phyloP scores from a whole-genome alignment of 306 rosid genomes.

The Malus sieversii region DNA sequence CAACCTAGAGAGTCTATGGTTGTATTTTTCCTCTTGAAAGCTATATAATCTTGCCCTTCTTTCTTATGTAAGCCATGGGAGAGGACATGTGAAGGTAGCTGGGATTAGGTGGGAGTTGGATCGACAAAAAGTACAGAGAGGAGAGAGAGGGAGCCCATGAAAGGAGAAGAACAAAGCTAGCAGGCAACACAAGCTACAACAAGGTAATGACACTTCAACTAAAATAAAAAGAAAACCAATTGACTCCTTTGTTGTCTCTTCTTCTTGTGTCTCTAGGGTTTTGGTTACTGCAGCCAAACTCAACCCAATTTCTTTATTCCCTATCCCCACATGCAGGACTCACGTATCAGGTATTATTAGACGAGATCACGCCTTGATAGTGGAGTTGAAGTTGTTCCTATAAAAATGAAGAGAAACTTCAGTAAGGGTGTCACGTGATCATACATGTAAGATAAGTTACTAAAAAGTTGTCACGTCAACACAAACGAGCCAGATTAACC shows the following conservation, averaged over 20 bases:
- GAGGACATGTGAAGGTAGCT: conserved; percentile 12
- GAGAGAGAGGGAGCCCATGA: conserved; percentile 17
- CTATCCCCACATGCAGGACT: neutral
- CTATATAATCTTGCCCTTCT: neutral
- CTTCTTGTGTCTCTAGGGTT: neutral
- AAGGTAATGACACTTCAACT: neutral
- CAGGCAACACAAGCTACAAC: neutral
- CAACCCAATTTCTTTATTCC: neutral
- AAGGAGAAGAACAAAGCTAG: conserved; percentile 6
- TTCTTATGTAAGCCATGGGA: conserved; percentile 1
- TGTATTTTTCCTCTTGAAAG: neutral
- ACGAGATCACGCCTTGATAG: no score
- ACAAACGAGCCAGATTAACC: neutral
- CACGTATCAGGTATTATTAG: no score
- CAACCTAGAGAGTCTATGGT: neutral
- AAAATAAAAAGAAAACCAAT: neutral
- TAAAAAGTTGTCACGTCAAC: neutral
- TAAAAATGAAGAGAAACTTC: no score
- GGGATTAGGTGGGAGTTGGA: conserved; percentile 29
- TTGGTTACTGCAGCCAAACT: neutral
- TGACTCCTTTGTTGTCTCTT: conserved; percentile 15
- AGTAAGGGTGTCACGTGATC: neutral
- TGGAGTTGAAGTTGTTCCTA: no score
- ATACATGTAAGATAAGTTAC: no score
- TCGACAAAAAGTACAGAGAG: neutral